A percentile compares a stretch with the other conserved stretches of the same genome.
Conservation (phyloP, 169 alveolate genomes). For the Plasmodium relictum region DNA sequence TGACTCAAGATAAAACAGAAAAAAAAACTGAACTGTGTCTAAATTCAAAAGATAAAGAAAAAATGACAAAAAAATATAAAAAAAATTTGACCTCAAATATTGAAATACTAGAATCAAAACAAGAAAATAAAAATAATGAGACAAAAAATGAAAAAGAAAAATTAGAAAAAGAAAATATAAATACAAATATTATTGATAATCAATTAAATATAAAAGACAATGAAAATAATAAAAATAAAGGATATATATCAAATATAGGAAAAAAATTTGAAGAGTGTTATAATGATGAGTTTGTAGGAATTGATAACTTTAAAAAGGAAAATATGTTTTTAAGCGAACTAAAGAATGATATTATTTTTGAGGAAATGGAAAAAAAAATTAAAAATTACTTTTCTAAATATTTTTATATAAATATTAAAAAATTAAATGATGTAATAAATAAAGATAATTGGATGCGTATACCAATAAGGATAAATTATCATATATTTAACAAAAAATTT, state of each 20-base stretch:
- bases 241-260: no score
- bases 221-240: neutral
- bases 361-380: conserved; percentile 64
- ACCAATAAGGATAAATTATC: conserved; percentile 46
- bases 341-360: conserved; percentile 24
- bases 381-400: conserved; percentile 27
- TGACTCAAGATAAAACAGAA: neutral
- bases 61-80: neutral
- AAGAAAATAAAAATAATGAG: no score
- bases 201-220: neutral
- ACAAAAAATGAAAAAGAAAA: no score
- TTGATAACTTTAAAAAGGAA: conserved; percentile 5
- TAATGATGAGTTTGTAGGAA: conserved; percentile 5
- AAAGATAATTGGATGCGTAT: conserved; percentile 53
- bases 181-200: neutral
- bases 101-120: no score
- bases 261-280: conserved; percentile 2
- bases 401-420: conserved; percentile 32
- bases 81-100: conserved; percentile 7
- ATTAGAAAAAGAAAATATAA: neutral
- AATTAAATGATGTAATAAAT: conserved; percentile 54
- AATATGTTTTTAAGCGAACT: neutral
- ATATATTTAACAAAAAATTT: conserved; percentile 31
- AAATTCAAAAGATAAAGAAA: neutral
- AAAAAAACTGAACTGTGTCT: neutral